Evolutionary conservation across 2,329 filamentous ascomycete genomes (phyloP), one percentile per base, ranked within the genome.

Genomic region (Cladobotryum mycophilum): DNA sequence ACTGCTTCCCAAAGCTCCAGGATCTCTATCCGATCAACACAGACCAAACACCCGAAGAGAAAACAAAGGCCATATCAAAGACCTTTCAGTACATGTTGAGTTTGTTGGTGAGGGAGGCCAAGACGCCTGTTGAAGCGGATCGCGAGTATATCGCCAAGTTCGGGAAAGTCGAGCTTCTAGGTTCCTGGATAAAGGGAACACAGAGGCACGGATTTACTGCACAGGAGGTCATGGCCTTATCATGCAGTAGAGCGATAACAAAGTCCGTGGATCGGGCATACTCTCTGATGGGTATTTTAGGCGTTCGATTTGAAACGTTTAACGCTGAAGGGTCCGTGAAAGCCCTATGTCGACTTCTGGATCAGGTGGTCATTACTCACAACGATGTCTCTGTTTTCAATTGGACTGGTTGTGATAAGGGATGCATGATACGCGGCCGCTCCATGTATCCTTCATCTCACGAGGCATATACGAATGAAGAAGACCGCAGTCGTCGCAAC

Each of bases 381-480:
- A 51, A 51, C 11, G 44, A 47, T 30, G 44, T 51, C 2, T 51
- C 49, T 4, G 43, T 53, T 3, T 49, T 53, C 6, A 53, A 53
- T 15, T 53, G 51, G 51, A 47, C 22, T 2, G 51, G 47, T 6
- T 14, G 40, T 12, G 47, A 53, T 7, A 53, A 46, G 51, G 51
- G 41, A 35, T 49, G 51, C 15, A 40, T 41, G 13, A 34, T 53
- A 8, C 51, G 47, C 9, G 51, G 51, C 5, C 46, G 51, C 1
- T 53, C 51, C 20, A 38, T 53, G 41, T 53, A 53, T 41, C 51
- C 51, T 22, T 17, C 41, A 13, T 49, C 41, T 5, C 51, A 49
- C 15, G 25, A 45, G 25, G 47, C 47, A 15, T 53, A 53, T n/a
- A 20, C 13, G 9, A 42, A 30, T 3, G 22, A 40, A 5, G 45